A percentile compares a stretch with the other conserved stretches of the same genome.
Evolutionary conservation across 225 moss, liverwort and hornwort genomes (phyloP).

Genomic region (Marchantia polymorpha): DNA sequence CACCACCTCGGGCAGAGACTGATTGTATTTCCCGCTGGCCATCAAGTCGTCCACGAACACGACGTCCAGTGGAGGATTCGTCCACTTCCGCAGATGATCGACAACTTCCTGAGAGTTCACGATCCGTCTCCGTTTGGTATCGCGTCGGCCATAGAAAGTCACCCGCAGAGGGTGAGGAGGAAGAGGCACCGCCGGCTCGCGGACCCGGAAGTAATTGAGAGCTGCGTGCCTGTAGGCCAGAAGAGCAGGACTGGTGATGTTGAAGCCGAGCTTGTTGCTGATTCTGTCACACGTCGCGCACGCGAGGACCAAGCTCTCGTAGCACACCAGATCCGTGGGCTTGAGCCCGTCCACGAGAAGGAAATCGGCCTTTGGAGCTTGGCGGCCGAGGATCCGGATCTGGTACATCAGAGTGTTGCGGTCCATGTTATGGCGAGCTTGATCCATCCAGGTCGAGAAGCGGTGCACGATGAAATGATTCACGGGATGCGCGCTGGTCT

Average conservation of each 20-base stretch:
- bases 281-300: constrained; percentile 57
- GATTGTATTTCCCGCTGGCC: constrained; percentile 42
- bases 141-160: constrained; percentile 71
- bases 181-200: constrained; percentile 42
- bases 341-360: constrained; percentile 53
- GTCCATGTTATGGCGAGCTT: constrained; percentile 65
- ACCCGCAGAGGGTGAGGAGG: constrained; percentile 74
- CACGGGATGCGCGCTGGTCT: constrained; percentile 37
- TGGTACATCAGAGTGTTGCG: constrained; percentile 90
- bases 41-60: constrained; percentile 66
- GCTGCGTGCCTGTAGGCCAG: constrained; percentile 56
- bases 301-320: constrained; percentile 54
- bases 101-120: constrained; percentile 55
- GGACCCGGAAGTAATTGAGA: constrained; percentile 41
- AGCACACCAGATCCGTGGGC: constrained; percentile 51
- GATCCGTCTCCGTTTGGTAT: constrained; percentile 56
- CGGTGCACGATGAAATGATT: constrained; percentile 61
- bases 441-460: constrained; percentile 62
- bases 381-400: constrained; percentile 47
- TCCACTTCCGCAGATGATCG: constrained; percentile 38
- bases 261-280: constrained; percentile 41
- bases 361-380: constrained; percentile 42
- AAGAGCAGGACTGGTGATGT: constrained; percentile 42
- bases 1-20: constrained; percentile 70
- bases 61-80: constrained; percentile 50